Evolutionary conservation across 495 filamentous ascomycete species (phyloP), one percentile per base, ranked within the genome.

Genomic region (Daldinia grandis): DNA sequence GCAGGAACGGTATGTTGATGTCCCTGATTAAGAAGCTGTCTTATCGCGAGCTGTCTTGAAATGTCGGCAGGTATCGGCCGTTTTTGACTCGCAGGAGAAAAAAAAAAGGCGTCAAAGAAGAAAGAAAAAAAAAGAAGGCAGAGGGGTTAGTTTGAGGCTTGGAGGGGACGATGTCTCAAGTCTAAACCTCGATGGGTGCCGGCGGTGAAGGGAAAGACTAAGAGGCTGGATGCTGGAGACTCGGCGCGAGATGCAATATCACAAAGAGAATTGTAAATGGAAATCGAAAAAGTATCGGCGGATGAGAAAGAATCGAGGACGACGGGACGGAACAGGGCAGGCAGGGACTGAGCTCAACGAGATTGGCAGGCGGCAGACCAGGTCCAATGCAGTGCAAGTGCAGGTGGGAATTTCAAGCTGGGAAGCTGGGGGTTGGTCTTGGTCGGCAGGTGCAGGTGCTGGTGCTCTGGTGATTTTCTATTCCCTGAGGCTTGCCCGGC

Each of bases 41-140:
- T 72, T 75, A 75, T 77, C 75, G 75, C 70, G 61, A 75, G 69
- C 37, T 63, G 56, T 66, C 69, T 69, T 57, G 54, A 58, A 60
- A 65, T 24, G 67, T 61, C 67, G 66, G 69, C 63, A 65, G 64
- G 67, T 71, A 75, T 73, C 75, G 75, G 70, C 56, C 62, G 66
- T 62, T 47, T 55, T 61, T 65, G 56, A 64, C 60, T 72, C 61
- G 69, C 56, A 61, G 44, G n/a, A 51, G 19, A 62, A 55, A 42
- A 67, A 62, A 55, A 67, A 60, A 67, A 35, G 30, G 42, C 42
- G 42, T 47, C 19, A 10, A 9, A 19, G 42, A 47, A 47, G 30
- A 35, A 30, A 9, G 5, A 33, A 55, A 61, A 73, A 72, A 63
- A 59, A 58, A 35, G 38, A 71, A 49, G 64, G 28, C 55, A 68